phyloP scores from a whole-genome alignment of 768 basidiomycete genomes.

The Royoungia palumana region DNA sequence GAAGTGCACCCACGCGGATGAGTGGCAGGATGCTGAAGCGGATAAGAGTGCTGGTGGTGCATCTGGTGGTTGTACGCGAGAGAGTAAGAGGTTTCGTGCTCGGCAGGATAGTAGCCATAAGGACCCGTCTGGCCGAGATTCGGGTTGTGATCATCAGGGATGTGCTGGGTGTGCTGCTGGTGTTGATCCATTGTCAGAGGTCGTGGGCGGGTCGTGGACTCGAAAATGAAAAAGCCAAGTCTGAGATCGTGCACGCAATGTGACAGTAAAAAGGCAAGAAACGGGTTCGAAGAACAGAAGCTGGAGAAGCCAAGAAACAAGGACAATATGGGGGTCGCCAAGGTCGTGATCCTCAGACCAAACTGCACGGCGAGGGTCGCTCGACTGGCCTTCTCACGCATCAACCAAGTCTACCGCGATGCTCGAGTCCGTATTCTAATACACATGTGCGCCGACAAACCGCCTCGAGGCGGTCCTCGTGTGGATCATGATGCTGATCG shows the following conservation, averaged over 20 bases:
- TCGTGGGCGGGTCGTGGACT: slow-evolving; percentile 34
- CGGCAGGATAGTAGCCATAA: slow-evolving; percentile 52
- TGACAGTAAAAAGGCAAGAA: slow-evolving; percentile 28
- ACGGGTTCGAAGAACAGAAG: slow-evolving; percentile 36
- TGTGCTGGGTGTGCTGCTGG: slow-evolving; percentile 41
- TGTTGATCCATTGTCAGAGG: slow-evolving; percentile 44
- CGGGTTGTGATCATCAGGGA: slow-evolving; percentile 47
- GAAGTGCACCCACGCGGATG: slow-evolving; percentile 70
- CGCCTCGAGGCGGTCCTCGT: slow-evolving; percentile 26
- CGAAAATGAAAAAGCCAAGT: slow-evolving; percentile 34
- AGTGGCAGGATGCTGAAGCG: slow-evolving; percentile 53
- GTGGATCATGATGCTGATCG: slow-evolving; percentile 15
- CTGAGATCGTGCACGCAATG: slow-evolving; percentile 34
- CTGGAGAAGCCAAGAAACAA: slow-evolving; percentile 32
- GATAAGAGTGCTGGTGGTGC: slow-evolving; percentile 48
- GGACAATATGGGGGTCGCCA: slow-evolving; percentile 25
- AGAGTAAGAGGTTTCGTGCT: slow-evolving; percentile 54
- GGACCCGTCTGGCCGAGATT: slow-evolving; percentile 38
- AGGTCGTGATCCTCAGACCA: slow-evolving; percentile 29
- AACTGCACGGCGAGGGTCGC: slow-evolving; percentile 9
- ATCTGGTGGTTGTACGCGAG: slow-evolving; percentile 50
- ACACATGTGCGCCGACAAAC: too few relatives aligned
- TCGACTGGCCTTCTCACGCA: slow-evolving; percentile 18
- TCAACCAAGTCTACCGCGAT: too few relatives aligned
- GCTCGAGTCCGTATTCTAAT: too few relatives aligned